phyloP scores from a whole-genome alignment of 495 filamentous ascomycete genomes.

The Aspergillus biplanus region DNA sequence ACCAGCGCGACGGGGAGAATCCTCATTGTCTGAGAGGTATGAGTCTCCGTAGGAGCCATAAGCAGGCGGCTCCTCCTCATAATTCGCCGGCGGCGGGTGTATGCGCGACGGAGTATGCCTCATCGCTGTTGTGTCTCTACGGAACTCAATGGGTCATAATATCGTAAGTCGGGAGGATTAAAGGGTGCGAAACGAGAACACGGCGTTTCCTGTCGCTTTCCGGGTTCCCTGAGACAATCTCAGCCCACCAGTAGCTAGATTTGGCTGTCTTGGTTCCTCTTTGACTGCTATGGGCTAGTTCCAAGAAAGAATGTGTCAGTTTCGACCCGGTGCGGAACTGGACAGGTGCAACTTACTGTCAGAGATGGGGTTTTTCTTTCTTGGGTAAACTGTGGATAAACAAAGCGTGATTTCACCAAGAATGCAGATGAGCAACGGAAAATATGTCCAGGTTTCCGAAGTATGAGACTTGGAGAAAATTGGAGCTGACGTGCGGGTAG shows the following conservation, averaged over 20 bases:
- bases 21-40: conserved; percentile 38
- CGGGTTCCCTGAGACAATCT: background rate
- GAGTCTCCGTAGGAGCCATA: conserved; percentile 40
- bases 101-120: conserved; percentile 22
- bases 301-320: conserved; percentile 12
- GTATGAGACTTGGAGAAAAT: background rate
- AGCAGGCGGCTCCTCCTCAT: conserved; percentile 48
- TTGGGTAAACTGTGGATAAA: conserved; percentile 10
- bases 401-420: conserved; percentile 8
- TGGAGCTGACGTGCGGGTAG: background rate
- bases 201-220: background rate
- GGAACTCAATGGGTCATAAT: conserved; percentile 36
- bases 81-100: conserved; percentile 33
- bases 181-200: conserved; percentile 1
- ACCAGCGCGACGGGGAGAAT: conserved; percentile 41
- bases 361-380: conserved; percentile 20
- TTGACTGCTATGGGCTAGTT: background rate
- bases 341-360: background rate
- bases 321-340: background rate
- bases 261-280: background rate
- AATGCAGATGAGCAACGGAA: conserved; percentile 11
- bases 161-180: conserved; percentile 2
- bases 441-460: background rate
- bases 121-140: conserved; percentile 30
- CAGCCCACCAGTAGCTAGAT: background rate